phyloP scores from a whole-genome alignment of 2,329 filamentous ascomycete genomes.

The Colletotrichum falcatum region DNA sequence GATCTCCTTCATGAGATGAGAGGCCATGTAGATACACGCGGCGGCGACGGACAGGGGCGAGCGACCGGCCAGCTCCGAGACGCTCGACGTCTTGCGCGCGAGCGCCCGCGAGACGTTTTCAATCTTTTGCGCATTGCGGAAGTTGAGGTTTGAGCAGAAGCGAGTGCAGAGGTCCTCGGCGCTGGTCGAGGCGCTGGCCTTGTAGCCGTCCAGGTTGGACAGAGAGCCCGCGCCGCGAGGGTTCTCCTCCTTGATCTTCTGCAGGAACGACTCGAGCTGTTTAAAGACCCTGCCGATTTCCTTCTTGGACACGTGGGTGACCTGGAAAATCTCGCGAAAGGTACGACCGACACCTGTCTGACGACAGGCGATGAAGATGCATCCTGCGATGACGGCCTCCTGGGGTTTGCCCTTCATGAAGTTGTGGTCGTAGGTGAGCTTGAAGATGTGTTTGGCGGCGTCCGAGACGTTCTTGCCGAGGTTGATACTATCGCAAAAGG shows the following conservation, averaged over 20 bases:
- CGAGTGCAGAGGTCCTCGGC: conserved; percentile 88
- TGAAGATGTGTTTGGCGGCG: conserved; percentile 94
- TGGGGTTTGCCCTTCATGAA: conserved; percentile 95
- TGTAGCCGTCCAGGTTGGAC: conserved; percentile 76
- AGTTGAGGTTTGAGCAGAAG: conserved; percentile 86
- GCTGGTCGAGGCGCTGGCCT: conserved; percentile 80
- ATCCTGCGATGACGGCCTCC: conserved; percentile 93
- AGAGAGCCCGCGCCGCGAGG: conserved; percentile 61
- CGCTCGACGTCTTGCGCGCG: conserved; percentile 80
- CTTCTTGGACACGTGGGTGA: conserved; percentile 96
- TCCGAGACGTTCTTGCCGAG: conserved; percentile 86
- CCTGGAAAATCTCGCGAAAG: conserved; percentile 92
- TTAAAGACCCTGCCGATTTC: conserved; percentile 98
- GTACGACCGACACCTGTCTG: conserved; percentile 88
- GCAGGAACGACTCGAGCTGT: conserved; percentile 87
- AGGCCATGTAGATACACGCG: conserved; percentile 96
- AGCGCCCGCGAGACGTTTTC: conserved; percentile 84
- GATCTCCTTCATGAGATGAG: conserved; percentile 83
- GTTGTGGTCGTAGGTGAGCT: conserved; percentile 91
- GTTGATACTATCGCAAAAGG: conserved; percentile 86
- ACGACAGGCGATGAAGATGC: conserved; percentile 97
- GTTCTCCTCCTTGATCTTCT: conserved; percentile 75
- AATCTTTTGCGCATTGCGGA: conserved; percentile 77
- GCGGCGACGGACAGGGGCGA: conserved; percentile 95
- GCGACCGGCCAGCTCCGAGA: conserved; percentile 87